Evolutionary conservation across 2,329 filamentous ascomycete species (phyloP).

Genomic region (Aspergillus brasiliensis): DNA sequence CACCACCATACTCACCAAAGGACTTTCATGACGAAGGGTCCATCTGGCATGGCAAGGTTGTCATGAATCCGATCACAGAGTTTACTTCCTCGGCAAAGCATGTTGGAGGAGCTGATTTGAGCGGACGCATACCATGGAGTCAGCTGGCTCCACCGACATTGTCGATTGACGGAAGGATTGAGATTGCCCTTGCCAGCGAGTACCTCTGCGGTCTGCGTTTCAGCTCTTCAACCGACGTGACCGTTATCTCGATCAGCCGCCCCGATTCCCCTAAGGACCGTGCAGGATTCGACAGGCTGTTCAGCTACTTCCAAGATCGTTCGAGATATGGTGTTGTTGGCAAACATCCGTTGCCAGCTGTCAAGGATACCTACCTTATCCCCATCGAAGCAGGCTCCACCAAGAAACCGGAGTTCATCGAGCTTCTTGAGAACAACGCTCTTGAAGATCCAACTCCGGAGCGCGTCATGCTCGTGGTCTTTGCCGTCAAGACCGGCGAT

Average conservation of each 20-base stretch:
- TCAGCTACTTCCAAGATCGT: slow-evolving; percentile 81
- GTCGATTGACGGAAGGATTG: slow-evolving; percentile 70
- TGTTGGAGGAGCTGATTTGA: slow-evolving; percentile 80
- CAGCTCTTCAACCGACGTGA: slow-evolving; percentile 78
- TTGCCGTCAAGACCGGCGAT: slow-evolving; percentile 72
- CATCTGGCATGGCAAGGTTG: slow-evolving; percentile 75
- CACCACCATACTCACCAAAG: slow-evolving; percentile 79
- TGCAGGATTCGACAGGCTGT: slow-evolving; percentile 71
- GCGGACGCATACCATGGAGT: slow-evolving; percentile 67
- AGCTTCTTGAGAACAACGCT: slow-evolving; percentile 81
- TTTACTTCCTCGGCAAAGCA: slow-evolving; percentile 78
- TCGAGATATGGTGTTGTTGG: slow-evolving; percentile 85
- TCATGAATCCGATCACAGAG: slow-evolving; percentile 76
- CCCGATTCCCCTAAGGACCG: slow-evolving; percentile 61
- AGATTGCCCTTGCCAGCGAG: slow-evolving; percentile 78
- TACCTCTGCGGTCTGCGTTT: slow-evolving; percentile 88
- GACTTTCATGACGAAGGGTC: slow-evolving; percentile 71
- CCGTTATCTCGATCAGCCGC: slow-evolving; percentile 71
- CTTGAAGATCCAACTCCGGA: slow-evolving; percentile 72
- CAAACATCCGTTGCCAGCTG: slow-evolving; percentile 71
- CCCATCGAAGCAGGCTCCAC: slow-evolving; percentile 73
- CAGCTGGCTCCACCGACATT: slow-evolving; percentile 70
- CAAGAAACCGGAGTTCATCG: slow-evolving; percentile 78
- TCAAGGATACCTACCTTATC: slow-evolving; percentile 89
- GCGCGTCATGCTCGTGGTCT: slow-evolving; percentile 77